These are phyloP conservation scores for Ambrosiella cleistominuta DNA, from an alignment of 2,329 filamentous ascomycete species.

Conservation along the genomic window DNA sequence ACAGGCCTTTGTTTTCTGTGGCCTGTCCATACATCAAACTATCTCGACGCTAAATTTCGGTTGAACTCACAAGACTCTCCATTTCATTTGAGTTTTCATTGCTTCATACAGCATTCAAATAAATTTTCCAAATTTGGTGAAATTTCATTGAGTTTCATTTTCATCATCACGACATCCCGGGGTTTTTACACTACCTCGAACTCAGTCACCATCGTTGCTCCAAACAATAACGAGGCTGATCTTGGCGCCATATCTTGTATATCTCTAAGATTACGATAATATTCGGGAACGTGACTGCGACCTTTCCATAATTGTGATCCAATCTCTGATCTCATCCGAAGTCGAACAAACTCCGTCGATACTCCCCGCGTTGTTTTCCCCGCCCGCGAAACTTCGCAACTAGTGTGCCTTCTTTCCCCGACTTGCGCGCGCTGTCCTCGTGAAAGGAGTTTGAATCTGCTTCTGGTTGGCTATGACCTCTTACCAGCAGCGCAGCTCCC, in stretches of 20 bases:
- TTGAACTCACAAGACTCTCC: too few species aligned
- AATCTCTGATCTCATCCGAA: not conserved
- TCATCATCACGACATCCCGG: not conserved
- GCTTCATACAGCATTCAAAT: not conserved
- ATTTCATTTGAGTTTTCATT: not conserved
- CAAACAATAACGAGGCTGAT: not conserved
- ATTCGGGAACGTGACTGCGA: not conserved
- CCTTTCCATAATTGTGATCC: not conserved
- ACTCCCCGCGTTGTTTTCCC: not conserved
- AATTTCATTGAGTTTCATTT: not conserved
- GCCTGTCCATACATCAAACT: not conserved
- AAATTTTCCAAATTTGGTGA: not conserved
- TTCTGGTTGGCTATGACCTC: conserved; percentile 10
- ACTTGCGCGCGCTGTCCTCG: not conserved
- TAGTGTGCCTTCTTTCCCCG: not conserved
- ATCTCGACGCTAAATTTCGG: too few species aligned
- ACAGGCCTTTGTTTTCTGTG: not conserved
- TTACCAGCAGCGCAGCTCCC: conserved; percentile 11
- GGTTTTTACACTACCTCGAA: not conserved
- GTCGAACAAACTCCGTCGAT: not conserved
- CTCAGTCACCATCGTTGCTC: not conserved
- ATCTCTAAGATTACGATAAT: not conserved
- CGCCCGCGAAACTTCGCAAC: not conserved
- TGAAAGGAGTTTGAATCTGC: not conserved
- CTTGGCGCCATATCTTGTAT: not conserved